These are phyloP conservation scores for Curvularia sp. DNA, from an alignment of 2,329 filamentous ascomycete species.

Conservation along the genomic window DNA sequence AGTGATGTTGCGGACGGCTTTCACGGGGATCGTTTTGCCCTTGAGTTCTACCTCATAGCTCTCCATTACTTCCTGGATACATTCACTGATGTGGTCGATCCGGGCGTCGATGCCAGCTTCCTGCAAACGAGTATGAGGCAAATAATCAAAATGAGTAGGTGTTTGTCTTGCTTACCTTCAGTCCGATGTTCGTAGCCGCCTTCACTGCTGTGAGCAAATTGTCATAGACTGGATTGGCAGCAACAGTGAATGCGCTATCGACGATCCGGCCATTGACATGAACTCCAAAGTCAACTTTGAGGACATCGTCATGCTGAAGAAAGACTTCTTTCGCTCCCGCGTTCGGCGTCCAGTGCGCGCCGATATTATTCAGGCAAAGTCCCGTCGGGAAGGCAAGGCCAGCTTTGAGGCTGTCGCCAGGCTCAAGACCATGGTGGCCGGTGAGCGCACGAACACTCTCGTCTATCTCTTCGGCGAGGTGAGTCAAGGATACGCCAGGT, in stretches of 20 bases:
- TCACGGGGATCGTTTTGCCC: conserved; percentile 77
- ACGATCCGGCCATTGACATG: conserved; percentile 75
- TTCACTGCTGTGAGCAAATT: conserved; percentile 69
- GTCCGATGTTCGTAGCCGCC: conserved; percentile 74
- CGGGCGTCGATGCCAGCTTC: conserved; percentile 91
- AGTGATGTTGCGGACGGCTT: conserved; percentile 82
- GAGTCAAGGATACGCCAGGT: conserved; percentile 76
- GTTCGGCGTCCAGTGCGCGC: conserved; percentile 86
- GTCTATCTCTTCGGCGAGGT: conserved; percentile 84
- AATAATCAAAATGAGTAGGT: neutral
- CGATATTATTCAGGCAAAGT: conserved; percentile 80
- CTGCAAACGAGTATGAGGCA: conserved; percentile 43
- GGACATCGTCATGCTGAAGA: conserved; percentile 74
- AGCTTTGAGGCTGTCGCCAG: conserved; percentile 77
- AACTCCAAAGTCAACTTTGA: conserved; percentile 75
- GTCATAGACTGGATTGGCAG: conserved; percentile 71
- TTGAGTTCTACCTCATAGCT: conserved; percentile 85
- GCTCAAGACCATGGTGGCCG: conserved; percentile 74
- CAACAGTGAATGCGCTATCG: conserved; percentile 73
- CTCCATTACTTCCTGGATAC: conserved; percentile 93
- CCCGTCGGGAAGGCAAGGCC: conserved; percentile 88
- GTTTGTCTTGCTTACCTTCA: conserved; percentile 62
- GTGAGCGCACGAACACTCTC: conserved; percentile 76
- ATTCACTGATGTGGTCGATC: conserved; percentile 79
- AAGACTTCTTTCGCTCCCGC: conserved; percentile 81